phyloP scores from a whole-genome alignment of 2,329 filamentous ascomycete genomes.

The Fusarium vanettenii region DNA sequence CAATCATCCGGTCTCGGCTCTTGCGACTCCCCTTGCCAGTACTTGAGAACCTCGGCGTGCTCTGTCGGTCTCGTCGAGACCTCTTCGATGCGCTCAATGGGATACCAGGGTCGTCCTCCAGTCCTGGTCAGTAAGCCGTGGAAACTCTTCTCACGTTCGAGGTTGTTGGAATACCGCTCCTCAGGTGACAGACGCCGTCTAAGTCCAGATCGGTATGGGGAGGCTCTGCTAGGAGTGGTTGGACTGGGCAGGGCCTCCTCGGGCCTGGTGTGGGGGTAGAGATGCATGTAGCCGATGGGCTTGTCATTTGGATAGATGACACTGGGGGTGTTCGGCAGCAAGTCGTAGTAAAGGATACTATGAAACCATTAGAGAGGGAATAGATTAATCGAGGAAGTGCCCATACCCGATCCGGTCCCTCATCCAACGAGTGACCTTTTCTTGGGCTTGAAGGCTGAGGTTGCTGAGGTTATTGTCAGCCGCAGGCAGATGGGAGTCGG shows the following conservation, averaged over 20 bases:
- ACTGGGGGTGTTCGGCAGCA: slow-evolving; percentile 26
- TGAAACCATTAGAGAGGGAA: slow-evolving; percentile 5
- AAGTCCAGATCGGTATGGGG: not conserved
- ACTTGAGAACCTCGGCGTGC: slow-evolving; percentile 19
- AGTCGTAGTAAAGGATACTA: slow-evolving; percentile 32
- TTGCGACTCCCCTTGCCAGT: slow-evolving; percentile 24
- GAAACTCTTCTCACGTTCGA: slow-evolving; percentile 22
- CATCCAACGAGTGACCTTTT: slow-evolving; percentile 34
- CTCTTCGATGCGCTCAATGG: slow-evolving; percentile 15
- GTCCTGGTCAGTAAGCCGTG: slow-evolving; percentile 16
- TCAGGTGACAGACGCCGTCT: not conserved
- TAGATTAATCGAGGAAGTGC: not conserved
- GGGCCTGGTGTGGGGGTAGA: slow-evolving; percentile 17
- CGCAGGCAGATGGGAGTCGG: not conserved
- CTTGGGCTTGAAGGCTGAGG: slow-evolving; percentile 8
- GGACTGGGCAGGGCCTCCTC: slow-evolving; percentile 10
- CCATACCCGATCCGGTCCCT: slow-evolving; percentile 26
- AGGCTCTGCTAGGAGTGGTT: slow-evolving; percentile 1
- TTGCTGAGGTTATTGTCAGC: slow-evolving; percentile 17
- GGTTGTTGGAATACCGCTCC: slow-evolving; percentile 7
- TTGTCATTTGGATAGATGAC: slow-evolving; percentile 23
- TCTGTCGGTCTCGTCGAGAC: slow-evolving; percentile 19
- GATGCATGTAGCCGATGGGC: slow-evolving; percentile 19
- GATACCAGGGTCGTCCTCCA: slow-evolving; percentile 40
- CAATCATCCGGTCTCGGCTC: slow-evolving; percentile 13